These are phyloP conservation scores for Diaporthe humulicola DNA, from an alignment of 2,329 filamentous ascomycete genomes.

Conservation along the genomic window DNA sequence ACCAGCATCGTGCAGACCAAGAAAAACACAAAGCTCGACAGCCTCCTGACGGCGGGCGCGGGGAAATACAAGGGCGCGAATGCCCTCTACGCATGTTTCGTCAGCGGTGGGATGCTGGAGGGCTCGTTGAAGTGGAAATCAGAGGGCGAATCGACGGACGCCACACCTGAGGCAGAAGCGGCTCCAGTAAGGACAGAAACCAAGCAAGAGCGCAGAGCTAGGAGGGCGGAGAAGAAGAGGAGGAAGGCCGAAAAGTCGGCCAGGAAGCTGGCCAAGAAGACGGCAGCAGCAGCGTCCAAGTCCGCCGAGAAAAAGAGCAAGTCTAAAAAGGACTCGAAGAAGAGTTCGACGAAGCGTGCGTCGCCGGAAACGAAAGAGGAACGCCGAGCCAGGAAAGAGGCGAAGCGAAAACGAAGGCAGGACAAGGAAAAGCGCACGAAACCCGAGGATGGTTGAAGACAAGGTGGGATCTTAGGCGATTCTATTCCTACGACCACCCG, in stretches of 20 bases:
- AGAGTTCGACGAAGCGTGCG: slow-evolving; percentile 38
- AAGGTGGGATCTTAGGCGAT: neutral
- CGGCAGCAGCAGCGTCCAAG: neutral
- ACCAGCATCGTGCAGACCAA: slow-evolving; percentile 70
- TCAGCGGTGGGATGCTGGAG: slow-evolving; percentile 81
- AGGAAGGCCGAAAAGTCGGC: slow-evolving; percentile 46
- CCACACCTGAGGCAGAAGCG: slow-evolving; percentile 45
- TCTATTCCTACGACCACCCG: neutral
- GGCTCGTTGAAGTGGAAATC: slow-evolving; percentile 71
- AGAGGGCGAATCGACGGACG: slow-evolving; percentile 45
- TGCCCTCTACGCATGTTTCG: slow-evolving; percentile 87
- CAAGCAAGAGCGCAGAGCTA: slow-evolving; percentile 51
- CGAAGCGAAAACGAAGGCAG: slow-evolving; percentile 45
- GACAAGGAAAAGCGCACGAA: slow-evolving; percentile 43
- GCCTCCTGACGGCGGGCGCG: slow-evolving; percentile 63
- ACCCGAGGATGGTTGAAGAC: slow-evolving; percentile 33
- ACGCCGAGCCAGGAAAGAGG: slow-evolving; percentile 43
- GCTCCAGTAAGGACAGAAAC: slow-evolving; percentile 46
- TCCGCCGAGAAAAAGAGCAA: neutral
- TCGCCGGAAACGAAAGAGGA: slow-evolving; percentile 41
- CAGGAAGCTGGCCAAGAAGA: slow-evolving; percentile 33
- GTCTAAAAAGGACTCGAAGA: slow-evolving; percentile 32
- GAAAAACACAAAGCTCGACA: slow-evolving; percentile 65
- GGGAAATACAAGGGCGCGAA: slow-evolving; percentile 71
- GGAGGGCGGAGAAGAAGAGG: slow-evolving; percentile 51